Base-by-base conservation (phyloP, 176 grass and related monocot species). In the Triticum urartu region DNA sequence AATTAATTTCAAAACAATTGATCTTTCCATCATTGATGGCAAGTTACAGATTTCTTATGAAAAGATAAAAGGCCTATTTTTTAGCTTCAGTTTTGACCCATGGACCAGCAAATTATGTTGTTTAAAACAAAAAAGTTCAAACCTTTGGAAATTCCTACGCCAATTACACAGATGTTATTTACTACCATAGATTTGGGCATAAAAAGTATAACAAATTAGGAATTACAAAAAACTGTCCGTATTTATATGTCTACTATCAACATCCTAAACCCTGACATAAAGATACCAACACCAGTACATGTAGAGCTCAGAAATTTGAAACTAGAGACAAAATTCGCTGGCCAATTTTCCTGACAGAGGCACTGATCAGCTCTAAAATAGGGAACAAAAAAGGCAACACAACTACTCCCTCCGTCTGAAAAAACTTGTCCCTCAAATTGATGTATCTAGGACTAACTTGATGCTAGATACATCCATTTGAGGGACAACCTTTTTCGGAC, bases 1-100 rank as follows among this genome's bases (percentile, higher is more conserved):
- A 54, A 52, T 82, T 83, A 30, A 75, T 14, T 62, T 20, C n/a
- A 66, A 30, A 42, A 75, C n/a, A 68, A 87, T 20, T 65, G 43
- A 56, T 36, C 4, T 76, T n/a, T 72, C 11, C 20, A 86, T 22
- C 7, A 59, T 28, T 59, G 35, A 40, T 88, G 34, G 18, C 34
- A 88, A 81, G 50, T 30, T 68, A 18, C 11, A 42, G 3, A 1
- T 42, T 25, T 18, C 21, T 28, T 79, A 30, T 47, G 9, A 63
- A 71, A 61, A 61, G 6, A 80, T 52, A 48, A 73, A 87, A 24
- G 5, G 11, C 52, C 1, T n/a, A 22, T 1, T 75, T 72, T 63
- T 62, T 1, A 76, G 34, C 17, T 63, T 81, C 11, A 77, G 50
- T 18, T 77, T 68, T 78, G 15, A 68, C 8, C 58, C 25, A 69